A percentile compares a stretch with the other conserved stretches of the same genome.
Conservation (phyloP, 768 basidiomycete species). For the Thelephora aurantiotincta region DNA sequence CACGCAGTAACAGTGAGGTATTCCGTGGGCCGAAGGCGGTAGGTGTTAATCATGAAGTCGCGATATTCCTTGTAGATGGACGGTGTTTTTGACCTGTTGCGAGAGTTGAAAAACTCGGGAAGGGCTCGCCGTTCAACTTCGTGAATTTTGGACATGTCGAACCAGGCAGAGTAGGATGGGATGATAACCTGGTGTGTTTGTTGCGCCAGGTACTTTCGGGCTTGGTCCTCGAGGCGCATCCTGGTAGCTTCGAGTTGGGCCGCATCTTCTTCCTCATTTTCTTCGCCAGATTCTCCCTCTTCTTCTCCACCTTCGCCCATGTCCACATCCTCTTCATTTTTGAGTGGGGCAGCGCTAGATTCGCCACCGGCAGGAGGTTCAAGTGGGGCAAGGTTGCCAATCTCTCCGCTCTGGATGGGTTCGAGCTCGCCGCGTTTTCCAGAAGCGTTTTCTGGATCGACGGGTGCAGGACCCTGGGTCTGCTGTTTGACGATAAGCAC, state of each 20-base stretch:
- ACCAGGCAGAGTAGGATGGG: constrained; percentile 96
- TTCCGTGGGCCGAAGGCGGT: constrained; percentile 83
- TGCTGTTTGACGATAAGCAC: constrained; percentile 20
- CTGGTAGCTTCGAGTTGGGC: constrained; percentile 74
- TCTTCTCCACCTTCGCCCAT: constrained; percentile 74
- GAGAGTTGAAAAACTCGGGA: constrained; percentile 96
- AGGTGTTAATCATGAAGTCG: constrained; percentile 99
- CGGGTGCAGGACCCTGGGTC: constrained; percentile 53
- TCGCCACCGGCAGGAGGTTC: constrained; percentile 19
- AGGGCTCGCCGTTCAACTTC: constrained; percentile 83
- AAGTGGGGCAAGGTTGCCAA: constrained; percentile 50
- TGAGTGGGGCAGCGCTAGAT: constrained; percentile 21
- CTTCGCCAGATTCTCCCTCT: constrained; percentile 64
- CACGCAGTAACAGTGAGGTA: constrained; percentile 98
- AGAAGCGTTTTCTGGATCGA: constrained; percentile 65
- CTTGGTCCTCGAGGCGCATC: constrained; percentile 70
- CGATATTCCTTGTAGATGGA: constrained; percentile 98
- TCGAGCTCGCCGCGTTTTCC: constrained; percentile 87
- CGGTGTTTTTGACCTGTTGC: constrained; percentile 91
- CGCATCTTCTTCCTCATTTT: constrained; percentile 77
- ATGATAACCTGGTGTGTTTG: constrained; percentile 97
- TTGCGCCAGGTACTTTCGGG: constrained; percentile 86
- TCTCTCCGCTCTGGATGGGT: constrained; percentile 64
- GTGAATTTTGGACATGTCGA: constrained; percentile 89
- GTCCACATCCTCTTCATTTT: constrained; percentile 46